Evolutionary conservation across 768 basidiomycete species (phyloP).

Genomic region (Xerocomellus dryophilus): DNA sequence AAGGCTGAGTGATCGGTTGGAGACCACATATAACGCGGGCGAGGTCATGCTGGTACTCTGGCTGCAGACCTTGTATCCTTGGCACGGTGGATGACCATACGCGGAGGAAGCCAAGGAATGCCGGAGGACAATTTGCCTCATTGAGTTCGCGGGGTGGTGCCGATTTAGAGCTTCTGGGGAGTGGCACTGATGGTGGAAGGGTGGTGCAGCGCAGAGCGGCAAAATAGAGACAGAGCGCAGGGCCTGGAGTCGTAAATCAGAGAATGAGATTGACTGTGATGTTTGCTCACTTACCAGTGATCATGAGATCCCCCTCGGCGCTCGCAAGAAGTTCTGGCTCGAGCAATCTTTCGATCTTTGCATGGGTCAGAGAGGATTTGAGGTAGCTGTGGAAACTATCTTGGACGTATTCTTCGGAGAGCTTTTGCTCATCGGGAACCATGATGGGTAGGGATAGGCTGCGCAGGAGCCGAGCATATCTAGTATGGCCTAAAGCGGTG

Average conservation of each 20-base stretch:
- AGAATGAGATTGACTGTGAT: background rate
- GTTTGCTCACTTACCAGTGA: conserved; percentile 55
- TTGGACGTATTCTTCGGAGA: conserved; percentile 66
- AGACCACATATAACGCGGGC: conserved; percentile 76
- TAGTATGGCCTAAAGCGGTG: background rate
- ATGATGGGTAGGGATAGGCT: conserved; percentile 3
- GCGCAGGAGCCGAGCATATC: background rate
- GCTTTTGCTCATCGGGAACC: conserved; percentile 31
- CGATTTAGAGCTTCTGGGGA: conserved; percentile 56
- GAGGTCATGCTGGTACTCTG: conserved; percentile 76
- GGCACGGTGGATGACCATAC: conserved; percentile 73
- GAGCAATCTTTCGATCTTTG: conserved; percentile 70
- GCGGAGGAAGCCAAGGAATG: conserved; percentile 64
- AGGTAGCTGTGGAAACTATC: conserved; percentile 82
- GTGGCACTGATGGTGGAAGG: conserved; percentile 74
- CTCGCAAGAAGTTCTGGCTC: conserved; percentile 71
- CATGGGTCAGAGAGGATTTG: conserved; percentile 73
- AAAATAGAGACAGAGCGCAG: conserved; percentile 81
- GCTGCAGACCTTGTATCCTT: conserved; percentile 55
- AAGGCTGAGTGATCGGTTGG: conserved; percentile 38
- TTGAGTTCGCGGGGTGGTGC: conserved; percentile 57
- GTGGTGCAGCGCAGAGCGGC: conserved; percentile 76
- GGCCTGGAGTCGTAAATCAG: conserved; percentile 42
- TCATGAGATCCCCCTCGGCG: conserved; percentile 83
- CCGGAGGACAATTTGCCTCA: conserved; percentile 61